These are phyloP conservation scores for Stachybotrys echinatus DNA, from an alignment of 2,329 filamentous ascomycete genomes.

Conservation along the genomic window DNA sequence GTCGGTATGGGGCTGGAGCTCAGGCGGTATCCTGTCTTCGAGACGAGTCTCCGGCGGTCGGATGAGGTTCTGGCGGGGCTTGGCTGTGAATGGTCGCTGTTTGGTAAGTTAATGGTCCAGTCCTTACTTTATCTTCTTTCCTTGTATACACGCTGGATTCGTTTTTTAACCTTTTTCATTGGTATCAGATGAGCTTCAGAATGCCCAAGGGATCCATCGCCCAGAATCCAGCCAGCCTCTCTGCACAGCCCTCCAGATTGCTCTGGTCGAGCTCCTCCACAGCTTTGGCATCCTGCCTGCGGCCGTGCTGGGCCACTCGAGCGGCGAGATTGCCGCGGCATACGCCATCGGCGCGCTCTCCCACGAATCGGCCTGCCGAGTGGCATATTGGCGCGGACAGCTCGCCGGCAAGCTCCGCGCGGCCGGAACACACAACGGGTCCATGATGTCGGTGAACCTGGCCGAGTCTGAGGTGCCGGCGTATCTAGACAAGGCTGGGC, in stretches of 20 bases:
- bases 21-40: not conserved
- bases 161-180: too few relatives aligned
- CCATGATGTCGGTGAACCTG: not conserved
- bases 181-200: not conserved
- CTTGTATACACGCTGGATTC: not conserved
- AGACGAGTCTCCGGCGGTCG: not conserved
- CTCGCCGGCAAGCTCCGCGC: not conserved
- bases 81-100: conserved; percentile 4
- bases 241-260: conserved; percentile 8
- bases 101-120: conserved; percentile 4
- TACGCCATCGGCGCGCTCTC: conserved; percentile 13
- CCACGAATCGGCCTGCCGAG: not conserved
- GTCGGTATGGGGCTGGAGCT: conserved; percentile 7
- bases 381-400: not conserved
- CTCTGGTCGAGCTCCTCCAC: conserved; percentile 7
- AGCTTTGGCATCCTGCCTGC: conserved; percentile 16
- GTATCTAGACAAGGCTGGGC: not conserved
- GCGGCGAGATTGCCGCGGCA: conserved; percentile 31
- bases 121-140: not conserved
- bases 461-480: not conserved
- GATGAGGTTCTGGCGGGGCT: not conserved
- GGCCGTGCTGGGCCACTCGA: conserved; percentile 26
- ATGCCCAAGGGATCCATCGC: not conserved
- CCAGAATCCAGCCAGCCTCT: conserved; percentile 5
- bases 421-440: not conserved